A percentile compares a stretch with the other conserved stretches of the same genome.
phyloP scores from a whole-genome alignment of 768 basidiomycete genomes.

The Gelatoporia subvermispora region DNA sequence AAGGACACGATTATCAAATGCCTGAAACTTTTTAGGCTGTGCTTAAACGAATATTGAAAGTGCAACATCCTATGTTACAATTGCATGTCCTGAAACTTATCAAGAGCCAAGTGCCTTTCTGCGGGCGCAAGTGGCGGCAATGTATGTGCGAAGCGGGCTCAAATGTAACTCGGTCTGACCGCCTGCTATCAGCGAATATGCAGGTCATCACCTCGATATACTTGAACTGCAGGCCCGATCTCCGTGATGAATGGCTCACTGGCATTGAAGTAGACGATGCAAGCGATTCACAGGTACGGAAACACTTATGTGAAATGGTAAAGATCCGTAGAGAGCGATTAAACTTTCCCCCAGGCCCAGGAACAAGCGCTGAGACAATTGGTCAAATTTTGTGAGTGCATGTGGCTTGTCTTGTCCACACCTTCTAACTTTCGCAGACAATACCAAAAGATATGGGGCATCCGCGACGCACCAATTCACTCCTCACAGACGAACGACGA shows the following conservation, averaged over 20 bases:
- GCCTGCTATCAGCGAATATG: constrained; percentile 77
- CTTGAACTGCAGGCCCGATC: constrained; percentile 92
- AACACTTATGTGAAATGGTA: background rate
- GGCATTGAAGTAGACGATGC: constrained; percentile 89
- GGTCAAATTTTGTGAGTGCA: constrained; percentile 83
- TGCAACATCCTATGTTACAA: constrained; percentile 91
- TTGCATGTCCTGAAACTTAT: constrained; percentile 94
- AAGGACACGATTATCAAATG: constrained; percentile 1
- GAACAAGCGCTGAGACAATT: constrained; percentile 91
- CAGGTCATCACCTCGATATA: constrained; percentile 99
- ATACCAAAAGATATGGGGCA: constrained; percentile 82
- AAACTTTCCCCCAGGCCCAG: constrained; percentile 58
- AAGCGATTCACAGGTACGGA: constrained; percentile 76
- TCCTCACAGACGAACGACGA: constrained; percentile 74
- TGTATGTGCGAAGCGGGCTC: constrained; percentile 44
- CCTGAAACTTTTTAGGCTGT: constrained; percentile 64
- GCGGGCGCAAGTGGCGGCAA: constrained; percentile 96
- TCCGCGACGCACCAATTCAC: constrained; percentile 46
- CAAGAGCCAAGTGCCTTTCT: constrained; percentile 98
- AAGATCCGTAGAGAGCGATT: background rate
- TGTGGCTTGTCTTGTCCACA: background rate
- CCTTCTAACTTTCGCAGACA: constrained; percentile 47
- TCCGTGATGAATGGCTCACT: constrained; percentile 96
- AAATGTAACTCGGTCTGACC: background rate
- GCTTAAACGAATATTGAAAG: constrained; percentile 89